Evolutionary conservation across 306 rosid genomes (phyloP).

Genomic region (Gynostemma pentaphyllum): DNA sequence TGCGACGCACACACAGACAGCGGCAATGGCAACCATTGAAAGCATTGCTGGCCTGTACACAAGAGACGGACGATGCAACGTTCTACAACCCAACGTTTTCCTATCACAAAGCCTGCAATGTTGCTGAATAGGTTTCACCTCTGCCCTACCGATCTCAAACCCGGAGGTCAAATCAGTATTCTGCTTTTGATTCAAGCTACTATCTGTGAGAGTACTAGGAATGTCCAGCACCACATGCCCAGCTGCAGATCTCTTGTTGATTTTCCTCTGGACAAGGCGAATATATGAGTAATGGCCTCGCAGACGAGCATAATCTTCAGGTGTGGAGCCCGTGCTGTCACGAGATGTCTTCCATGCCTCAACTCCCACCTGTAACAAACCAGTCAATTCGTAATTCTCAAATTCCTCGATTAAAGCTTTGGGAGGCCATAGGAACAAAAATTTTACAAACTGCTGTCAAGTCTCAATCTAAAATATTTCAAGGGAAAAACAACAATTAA

Average conservation of each 20-base stretch:
- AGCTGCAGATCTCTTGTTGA: constrained; percentile 24
- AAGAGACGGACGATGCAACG: constrained; percentile 18
- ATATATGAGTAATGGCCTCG: constrained; percentile 51
- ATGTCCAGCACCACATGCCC: constrained; percentile 61
- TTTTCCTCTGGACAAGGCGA: constrained; percentile 52
- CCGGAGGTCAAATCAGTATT: constrained; percentile 27
- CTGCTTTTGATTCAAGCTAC: constrained; percentile 18
- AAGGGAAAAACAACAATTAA: background rate
- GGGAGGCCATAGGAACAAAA: background rate
- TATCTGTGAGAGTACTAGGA: constrained; percentile 31
- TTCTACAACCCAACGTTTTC: constrained; percentile 32
- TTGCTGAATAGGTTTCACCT: constrained; percentile 4
- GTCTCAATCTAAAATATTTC: background rate
- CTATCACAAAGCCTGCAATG: constrained; percentile 37
- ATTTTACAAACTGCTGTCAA: background rate
- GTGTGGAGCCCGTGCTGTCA: constrained; percentile 57
- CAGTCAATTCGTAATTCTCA: background rate
- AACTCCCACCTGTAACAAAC: constrained; percentile 55
- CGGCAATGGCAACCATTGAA: constrained; percentile 77
- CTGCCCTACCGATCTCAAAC: constrained; percentile 39
- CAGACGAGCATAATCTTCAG: constrained; percentile 56
- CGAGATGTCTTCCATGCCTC: constrained; percentile 69
- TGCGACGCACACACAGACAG: constrained; percentile 83
- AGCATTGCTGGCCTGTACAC: constrained; percentile 73
- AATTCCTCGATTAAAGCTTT: background rate